Evolutionary conservation across 1,139 yeast genomes (phyloP), one percentile per base, ranked within the genome.

Genomic region (Barnettozyma hawaiiensis): DNA sequence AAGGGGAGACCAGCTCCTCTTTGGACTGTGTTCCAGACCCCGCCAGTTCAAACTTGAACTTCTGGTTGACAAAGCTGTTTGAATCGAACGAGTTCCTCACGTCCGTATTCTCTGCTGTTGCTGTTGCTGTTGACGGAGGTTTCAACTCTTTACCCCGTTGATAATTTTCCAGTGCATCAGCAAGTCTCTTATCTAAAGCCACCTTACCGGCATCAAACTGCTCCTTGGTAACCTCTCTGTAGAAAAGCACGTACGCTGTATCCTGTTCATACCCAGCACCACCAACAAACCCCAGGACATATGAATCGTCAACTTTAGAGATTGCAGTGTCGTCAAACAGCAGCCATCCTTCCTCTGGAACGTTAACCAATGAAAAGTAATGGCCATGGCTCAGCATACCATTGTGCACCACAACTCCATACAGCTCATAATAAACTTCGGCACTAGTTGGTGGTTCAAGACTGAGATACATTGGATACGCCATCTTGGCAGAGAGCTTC

Each of bases 301-400:
- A 87, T 37, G 76, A 71, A 49, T 89, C 96, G 51, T 83, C 89
- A 7, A 92, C 92, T 23, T 85, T 69, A 57, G 90, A 97, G 6
- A 90, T 96, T 16, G 94, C 81, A 63, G 92, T 98, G 62, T 92
- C 98, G 61, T 92, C 98, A 64, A 86, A 92, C 47, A 92, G 65
- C 26, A 92, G 66, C 98, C 98, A 92, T 1, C 96, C 86, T 33
- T 80, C 78, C 18, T 76, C 73, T 45, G 76, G 81, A 12, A 90
- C 82, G 60, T 89, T 89, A 50, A 95, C 84, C 9, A 92, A 68
- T 0, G 96, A 77, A 12, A 92, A 90, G 58, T 92, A 92, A 62
- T 92, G 98, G 0, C 98, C 98, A 64, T 90, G 97, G 70, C 89
- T 89, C 2, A 97, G 97, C 3, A 97, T 95, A 5, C 98, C 98